Conservation (phyloP, 768 basidiomycete species). For the Strobilomyces dryophilus region DNA sequence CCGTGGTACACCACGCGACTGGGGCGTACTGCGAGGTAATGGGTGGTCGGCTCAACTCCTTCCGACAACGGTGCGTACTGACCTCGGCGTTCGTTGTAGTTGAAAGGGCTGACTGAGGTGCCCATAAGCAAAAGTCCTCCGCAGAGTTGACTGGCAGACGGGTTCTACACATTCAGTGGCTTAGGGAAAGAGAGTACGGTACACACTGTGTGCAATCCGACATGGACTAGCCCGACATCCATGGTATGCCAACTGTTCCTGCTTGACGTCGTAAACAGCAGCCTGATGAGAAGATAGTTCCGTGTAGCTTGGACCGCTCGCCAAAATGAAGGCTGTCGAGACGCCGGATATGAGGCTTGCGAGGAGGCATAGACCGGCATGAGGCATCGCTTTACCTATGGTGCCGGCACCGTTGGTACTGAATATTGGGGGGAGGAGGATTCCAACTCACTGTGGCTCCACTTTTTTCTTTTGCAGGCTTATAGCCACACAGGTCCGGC, state of each 20-base stretch:
- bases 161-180: background rate
- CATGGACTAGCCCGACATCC: conserved; percentile 60
- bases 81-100: conserved; percentile 63
- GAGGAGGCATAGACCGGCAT: conserved; percentile 14
- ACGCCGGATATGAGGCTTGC: conserved; percentile 17
- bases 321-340: conserved; percentile 17
- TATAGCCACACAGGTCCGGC: conserved; percentile 20
- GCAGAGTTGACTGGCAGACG: conserved; percentile 48
- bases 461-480: conserved; percentile 6
- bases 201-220: conserved; percentile 61
- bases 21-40: conserved; percentile 35
- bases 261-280: conserved; percentile 44
- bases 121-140: conserved; percentile 52
- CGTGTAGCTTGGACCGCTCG: conserved; percentile 28
- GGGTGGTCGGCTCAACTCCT: conserved; percentile 12
- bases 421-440: conserved; percentile 7
- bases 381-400: conserved; percentile 19
- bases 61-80: conserved; percentile 12
- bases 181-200: background rate
- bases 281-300: conserved; percentile 49
- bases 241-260: conserved; percentile 63
- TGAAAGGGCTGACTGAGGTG: conserved; percentile 47
- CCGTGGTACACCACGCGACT: conserved; percentile 54
- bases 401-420: conserved; percentile 11
- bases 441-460: background rate